phyloP scores from a whole-genome alignment of 306 rosid species.

The Quercus variabilis region DNA sequence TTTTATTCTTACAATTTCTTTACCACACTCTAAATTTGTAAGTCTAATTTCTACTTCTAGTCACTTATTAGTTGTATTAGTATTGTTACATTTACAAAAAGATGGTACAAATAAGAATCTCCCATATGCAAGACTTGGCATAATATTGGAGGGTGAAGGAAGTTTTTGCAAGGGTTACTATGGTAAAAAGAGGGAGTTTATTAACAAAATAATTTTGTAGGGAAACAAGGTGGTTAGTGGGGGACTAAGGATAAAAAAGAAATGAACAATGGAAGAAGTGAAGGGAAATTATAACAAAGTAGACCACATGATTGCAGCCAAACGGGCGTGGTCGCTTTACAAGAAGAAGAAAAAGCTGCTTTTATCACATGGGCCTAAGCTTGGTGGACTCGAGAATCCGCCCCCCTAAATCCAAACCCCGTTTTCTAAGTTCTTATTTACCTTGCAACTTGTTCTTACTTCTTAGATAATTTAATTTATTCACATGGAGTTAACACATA shows the following conservation, averaged over 20 bases:
- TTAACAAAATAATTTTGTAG: constrained; percentile 13
- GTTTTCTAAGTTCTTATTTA: constrained; percentile 21
- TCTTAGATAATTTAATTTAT: neutral
- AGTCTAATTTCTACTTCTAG: no score
- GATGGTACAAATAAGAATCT: no score
- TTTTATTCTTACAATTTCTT: no score
- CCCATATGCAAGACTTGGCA: neutral
- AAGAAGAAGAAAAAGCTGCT: constrained; percentile 65
- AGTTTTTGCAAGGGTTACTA: constrained; percentile 12
- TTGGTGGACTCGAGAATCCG: constrained; percentile 43
- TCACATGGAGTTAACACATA: neutral
- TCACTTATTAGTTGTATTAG: no score
- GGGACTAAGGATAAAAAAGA: constrained; percentile 20
- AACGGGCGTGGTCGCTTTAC: constrained; percentile 94
- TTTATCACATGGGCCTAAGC: constrained; percentile 89
- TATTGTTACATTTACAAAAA: no score
- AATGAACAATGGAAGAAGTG: constrained; percentile 27
- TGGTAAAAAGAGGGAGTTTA: neutral
- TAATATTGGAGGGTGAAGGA: constrained; percentile 23
- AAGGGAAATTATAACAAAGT: constrained; percentile 53
- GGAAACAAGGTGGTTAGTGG: constrained; percentile 36
- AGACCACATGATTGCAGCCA: constrained; percentile 94
- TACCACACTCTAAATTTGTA: no score
- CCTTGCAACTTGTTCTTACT: constrained; percentile 10
- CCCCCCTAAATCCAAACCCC: constrained; percentile 41